Evolutionary conservation across 2,329 filamentous ascomycete species (phyloP).

Genomic region (Teratosphaeria pseudoeucalypti): DNA sequence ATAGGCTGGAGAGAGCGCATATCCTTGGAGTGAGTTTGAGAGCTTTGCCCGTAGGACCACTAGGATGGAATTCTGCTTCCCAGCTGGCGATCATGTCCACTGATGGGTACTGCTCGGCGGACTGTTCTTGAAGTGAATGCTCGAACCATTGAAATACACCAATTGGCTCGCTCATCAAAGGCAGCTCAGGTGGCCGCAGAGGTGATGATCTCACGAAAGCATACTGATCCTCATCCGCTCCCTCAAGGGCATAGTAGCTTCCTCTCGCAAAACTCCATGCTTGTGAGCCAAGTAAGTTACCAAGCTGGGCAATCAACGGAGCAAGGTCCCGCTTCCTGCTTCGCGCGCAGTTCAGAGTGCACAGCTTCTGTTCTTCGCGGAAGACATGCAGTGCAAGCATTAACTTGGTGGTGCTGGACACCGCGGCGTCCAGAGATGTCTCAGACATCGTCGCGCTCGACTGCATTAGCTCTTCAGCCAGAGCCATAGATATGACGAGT

Average conservation of each 20-base stretch:
- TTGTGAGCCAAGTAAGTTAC: slow-evolving; percentile 68
- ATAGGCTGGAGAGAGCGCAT: slow-evolving; percentile 13
- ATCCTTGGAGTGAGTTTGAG: slow-evolving; percentile 14
- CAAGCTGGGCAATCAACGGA: slow-evolving; percentile 70
- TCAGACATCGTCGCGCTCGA: background rate
- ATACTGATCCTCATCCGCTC: slow-evolving; percentile 43
- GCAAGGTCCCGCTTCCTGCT: slow-evolving; percentile 36
- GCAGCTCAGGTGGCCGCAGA: slow-evolving; percentile 1
- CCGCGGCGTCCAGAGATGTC: background rate
- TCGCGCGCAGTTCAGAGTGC: slow-evolving; percentile 25
- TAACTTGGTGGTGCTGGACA: slow-evolving; percentile 12
- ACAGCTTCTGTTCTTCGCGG: slow-evolving; percentile 81
- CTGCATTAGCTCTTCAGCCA: slow-evolving; percentile 16
- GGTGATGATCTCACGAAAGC: slow-evolving; percentile 17
- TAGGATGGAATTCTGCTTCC: slow-evolving; percentile 4
- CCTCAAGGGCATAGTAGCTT: slow-evolving; percentile 51
- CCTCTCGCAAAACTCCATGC: slow-evolving; percentile 46
- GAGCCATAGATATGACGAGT: slow-evolving; percentile 13
- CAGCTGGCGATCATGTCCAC: slow-evolving; percentile 15
- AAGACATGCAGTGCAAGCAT: slow-evolving; percentile 70
- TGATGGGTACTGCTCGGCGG: slow-evolving; percentile 13
- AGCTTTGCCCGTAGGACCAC: slow-evolving; percentile 1
- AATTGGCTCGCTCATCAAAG: slow-evolving; percentile 16
- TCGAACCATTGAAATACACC: slow-evolving; percentile 24
- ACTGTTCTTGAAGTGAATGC: slow-evolving; percentile 10